Conservation (phyloP, 129 eudicot genomes). For the Flaveria sonorensis region DNA sequence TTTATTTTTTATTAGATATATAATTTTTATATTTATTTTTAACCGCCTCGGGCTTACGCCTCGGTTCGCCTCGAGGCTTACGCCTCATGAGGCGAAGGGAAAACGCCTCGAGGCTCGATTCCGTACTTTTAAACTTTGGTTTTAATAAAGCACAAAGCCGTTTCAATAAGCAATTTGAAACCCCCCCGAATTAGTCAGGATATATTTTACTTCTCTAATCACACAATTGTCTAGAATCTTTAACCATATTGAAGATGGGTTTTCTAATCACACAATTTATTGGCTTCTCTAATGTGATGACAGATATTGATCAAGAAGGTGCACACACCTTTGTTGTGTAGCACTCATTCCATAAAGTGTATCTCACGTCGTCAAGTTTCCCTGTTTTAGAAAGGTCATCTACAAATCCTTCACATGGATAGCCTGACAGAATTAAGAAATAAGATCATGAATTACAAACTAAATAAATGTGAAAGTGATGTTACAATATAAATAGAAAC, state of each 20-base stretch:
- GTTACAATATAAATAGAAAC: constrained; percentile 15
- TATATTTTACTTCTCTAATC: not conserved
- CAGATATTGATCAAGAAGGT: constrained; percentile 13
- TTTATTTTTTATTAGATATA: no score
- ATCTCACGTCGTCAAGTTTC: constrained; percentile 59
- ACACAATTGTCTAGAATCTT: not conserved
- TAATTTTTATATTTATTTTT: no score
- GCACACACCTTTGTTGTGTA: constrained; percentile 78
- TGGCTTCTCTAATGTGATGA: constrained; percentile 2
- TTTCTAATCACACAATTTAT: not conserved
- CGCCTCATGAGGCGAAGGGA: no score
- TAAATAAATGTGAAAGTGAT: constrained; percentile 21
- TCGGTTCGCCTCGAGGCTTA: no score
- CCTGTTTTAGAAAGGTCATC: constrained; percentile 71
- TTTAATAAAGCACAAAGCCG: no score
- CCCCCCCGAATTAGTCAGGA: not conserved
- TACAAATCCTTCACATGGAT: constrained; percentile 67
- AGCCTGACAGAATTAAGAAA: constrained; percentile 51
- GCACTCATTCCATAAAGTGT: constrained; percentile 91
- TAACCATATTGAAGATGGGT: not conserved
- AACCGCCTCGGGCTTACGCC: no score
- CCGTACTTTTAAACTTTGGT: no score
- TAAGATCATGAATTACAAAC: not conserved
- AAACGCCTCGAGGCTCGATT: no score
- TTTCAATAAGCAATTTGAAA: not conserved